Evolutionary conservation across 192 early-diverging fungal genomes (phyloP), one percentile per base, ranked within the genome.

Genomic region (Geosiphon pyriformis): DNA sequence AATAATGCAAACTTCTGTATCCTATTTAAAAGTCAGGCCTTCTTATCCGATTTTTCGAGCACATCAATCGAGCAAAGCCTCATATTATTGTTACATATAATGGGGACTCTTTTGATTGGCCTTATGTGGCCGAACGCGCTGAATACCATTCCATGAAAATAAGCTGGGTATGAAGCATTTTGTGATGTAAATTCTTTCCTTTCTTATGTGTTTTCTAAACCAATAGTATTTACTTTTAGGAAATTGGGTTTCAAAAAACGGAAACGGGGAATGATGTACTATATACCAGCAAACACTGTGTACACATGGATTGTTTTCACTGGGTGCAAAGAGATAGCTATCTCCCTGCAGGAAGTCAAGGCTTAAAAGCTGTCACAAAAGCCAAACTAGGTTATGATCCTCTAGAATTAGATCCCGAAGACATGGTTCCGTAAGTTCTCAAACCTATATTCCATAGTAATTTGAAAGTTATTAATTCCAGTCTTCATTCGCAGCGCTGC

Each of bases 281-380:
- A 73, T 99, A 98, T 82, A 89, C 89, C 65, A 86, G 89, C 48
- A 83, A 86, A 52, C 85, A 88, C 60, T 92, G 90, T 42, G 83
- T 87, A 25, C 97, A 99, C 71, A 94, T 96, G 92, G 97, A 99
- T 74, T 92, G 92, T 3, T 88, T 96, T 62, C 89, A 89, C 33
- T 99, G 97, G 97, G 97, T 99, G 1, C 98, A 96, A 71, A 91
- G 97, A 68, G 97, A 99, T 81, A 91, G 88, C 52, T 99, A 99
- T 71, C 71, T 99, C 37, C 97, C 97, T 10, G 90, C 92, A 66
- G 97, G 97, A 55, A 93, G 90, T 80, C 97, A 98, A 58, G 94
- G 94, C 69, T 74, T 99, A 46, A 99, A 99, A 76, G 92, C 94
- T 0, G 97, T 99, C 12, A 95, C 97, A 1, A 95, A 89, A 8